These are phyloP conservation scores for Fusarium temperatum DNA, from an alignment of 2,329 filamentous ascomycete species.

Conservation along the genomic window DNA sequence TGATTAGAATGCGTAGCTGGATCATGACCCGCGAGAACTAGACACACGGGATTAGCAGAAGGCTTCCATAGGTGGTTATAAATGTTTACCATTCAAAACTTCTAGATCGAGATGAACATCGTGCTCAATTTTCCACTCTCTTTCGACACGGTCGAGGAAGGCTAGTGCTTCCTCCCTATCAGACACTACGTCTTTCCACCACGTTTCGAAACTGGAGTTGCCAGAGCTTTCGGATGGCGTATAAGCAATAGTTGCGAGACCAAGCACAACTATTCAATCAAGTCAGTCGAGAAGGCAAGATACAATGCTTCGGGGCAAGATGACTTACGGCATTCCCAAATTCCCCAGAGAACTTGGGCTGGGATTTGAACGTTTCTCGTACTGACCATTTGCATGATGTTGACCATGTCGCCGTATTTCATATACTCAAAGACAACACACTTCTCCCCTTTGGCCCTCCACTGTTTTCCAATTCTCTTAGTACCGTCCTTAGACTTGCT, in stretches of 20 bases:
- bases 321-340: slow-evolving; percentile 45
- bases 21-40: slow-evolving; percentile 37
- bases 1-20: slow-evolving; percentile 13
- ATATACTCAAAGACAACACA: slow-evolving; percentile 43
- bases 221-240: slow-evolving; percentile 12
- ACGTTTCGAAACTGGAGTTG: slow-evolving; percentile 19
- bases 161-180: neutral
- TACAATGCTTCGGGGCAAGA: neutral
- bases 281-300: neutral
- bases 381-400: slow-evolving; percentile 21
- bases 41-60: neutral
- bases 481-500: neutral
- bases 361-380: slow-evolving; percentile 8
- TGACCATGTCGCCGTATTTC: slow-evolving; percentile 35
- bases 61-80: too few relatives aligned
- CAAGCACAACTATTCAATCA: slow-evolving; percentile 39
- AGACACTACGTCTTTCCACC: neutral
- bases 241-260: slow-evolving; percentile 42
- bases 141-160: slow-evolving; percentile 9
- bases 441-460: neutral
- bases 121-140: slow-evolving; percentile 19
- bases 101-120: slow-evolving; percentile 46
- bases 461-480: neutral
- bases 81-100: slow-evolving; percentile 42
- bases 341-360: slow-evolving; percentile 40